phyloP scores from a whole-genome alignment of 768 basidiomycete genomes.

The Coprinopsis cinerea region DNA sequence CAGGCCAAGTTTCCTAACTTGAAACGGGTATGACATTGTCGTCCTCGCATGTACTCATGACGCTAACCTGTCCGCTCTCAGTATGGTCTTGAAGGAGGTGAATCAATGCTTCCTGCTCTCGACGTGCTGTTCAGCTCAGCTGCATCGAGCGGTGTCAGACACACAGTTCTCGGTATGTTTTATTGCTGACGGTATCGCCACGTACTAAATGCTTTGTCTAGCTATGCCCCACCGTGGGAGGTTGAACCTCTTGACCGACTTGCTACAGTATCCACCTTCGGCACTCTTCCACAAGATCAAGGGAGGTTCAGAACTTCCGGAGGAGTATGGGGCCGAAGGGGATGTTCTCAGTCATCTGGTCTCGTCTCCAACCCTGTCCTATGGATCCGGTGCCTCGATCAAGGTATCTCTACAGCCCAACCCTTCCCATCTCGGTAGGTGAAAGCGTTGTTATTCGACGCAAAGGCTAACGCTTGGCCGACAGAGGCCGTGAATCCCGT shows the following conservation, averaged over 20 bases:
- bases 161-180: slow-evolving; percentile 53
- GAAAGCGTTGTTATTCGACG: not conserved
- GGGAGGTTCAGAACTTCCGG: slow-evolving; percentile 67
- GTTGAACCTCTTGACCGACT: slow-evolving; percentile 76
- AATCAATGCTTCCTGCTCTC: slow-evolving; percentile 88
- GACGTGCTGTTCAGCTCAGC: slow-evolving; percentile 70
- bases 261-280: slow-evolving; percentile 60
- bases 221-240: slow-evolving; percentile 89
- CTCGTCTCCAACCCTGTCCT: slow-evolving; percentile 58
- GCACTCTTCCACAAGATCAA: slow-evolving; percentile 85
- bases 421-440: slow-evolving; percentile 66
- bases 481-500: slow-evolving; percentile 87
- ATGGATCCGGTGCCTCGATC: slow-evolving; percentile 43
- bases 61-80: slow-evolving; percentile 25
- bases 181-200: not conserved
- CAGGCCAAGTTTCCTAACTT: slow-evolving; percentile 87
- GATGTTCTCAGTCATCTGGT: slow-evolving; percentile 86
- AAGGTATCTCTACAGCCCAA: slow-evolving; percentile 78
- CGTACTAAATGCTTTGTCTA: slow-evolving; percentile 5
- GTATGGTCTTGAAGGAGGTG: slow-evolving; percentile 88
- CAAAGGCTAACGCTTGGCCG: not conserved
- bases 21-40: slow-evolving; percentile 52
- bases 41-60: not conserved
- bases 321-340: slow-evolving; percentile 61
- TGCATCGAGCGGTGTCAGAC: slow-evolving; percentile 58